A percentile compares a stretch with the other conserved stretches of the same genome.
Evolutionary conservation across 768 basidiomycete species (phyloP).

Genomic region (Exsudoporus frostii): DNA sequence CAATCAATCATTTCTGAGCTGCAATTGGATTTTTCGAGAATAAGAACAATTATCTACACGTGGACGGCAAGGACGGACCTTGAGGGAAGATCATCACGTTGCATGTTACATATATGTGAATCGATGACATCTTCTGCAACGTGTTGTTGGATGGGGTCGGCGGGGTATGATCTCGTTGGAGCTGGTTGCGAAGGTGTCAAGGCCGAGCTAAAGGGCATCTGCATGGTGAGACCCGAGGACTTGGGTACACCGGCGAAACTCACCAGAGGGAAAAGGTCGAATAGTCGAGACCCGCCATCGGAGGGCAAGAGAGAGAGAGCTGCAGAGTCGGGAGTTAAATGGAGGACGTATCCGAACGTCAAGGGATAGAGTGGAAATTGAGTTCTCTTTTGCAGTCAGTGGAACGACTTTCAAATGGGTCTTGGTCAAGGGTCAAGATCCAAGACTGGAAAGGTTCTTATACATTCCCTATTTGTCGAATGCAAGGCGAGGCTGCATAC

Average conservation of each 20-base stretch:
- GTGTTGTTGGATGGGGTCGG: conserved; percentile 26
- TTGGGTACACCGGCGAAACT: too few species aligned
- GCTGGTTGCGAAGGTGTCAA: conserved; percentile 27
- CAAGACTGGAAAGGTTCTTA: conserved; percentile 26
- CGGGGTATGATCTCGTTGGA: conserved; percentile 25
- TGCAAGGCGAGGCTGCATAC: conserved; percentile 22
- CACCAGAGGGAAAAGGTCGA: conserved; percentile 29
- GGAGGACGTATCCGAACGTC: conserved; percentile 4
- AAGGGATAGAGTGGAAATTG: conserved; percentile 12
- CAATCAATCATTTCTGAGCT: conserved; percentile 18
- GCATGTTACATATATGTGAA: conserved; percentile 21
- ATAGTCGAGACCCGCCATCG: conserved; percentile 25
- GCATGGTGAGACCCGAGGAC: neutral
- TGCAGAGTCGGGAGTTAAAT: conserved; percentile 5
- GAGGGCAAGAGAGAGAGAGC: neutral
- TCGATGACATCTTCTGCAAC: conserved; percentile 30
- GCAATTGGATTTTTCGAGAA: conserved; percentile 17
- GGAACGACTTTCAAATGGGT: conserved; percentile 23
- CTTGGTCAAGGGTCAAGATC: conserved; percentile 25
- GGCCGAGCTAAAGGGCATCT: conserved; percentile 18
- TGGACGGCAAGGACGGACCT: conserved; percentile 30
- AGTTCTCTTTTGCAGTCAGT: conserved; percentile 18
- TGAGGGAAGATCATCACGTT: conserved; percentile 35
- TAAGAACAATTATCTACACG: conserved; percentile 18
- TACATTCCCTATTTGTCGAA: conserved; percentile 23